A percentile compares a stretch with the other conserved stretches of the same genome.
phyloP scores from a whole-genome alignment of 768 basidiomycete species.

The Dioszegia crocea region DNA sequence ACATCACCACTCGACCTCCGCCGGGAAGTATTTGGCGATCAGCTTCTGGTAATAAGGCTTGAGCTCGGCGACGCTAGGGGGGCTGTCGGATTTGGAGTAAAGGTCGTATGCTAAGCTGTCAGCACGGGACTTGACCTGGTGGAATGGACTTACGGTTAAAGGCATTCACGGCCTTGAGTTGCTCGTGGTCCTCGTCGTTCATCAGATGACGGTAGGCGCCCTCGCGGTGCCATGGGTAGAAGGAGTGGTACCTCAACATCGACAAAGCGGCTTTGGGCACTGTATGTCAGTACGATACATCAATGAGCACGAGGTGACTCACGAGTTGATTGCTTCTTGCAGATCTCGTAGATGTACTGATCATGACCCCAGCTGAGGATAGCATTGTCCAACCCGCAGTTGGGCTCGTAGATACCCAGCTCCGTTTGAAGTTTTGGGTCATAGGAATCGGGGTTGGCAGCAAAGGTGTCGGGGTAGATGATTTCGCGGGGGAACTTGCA shows the following conservation, averaged over 20 bases:
- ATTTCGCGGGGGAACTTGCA: conserved; percentile 70
- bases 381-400: conserved; percentile 48
- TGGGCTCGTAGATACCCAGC: conserved; percentile 45
- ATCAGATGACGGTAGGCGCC: conserved; percentile 75
- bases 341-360: conserved; percentile 81
- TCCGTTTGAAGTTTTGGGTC: conserved; percentile 42
- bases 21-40: conserved; percentile 81
- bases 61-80: conserved; percentile 61
- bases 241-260: conserved; percentile 93
- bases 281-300: neutral
- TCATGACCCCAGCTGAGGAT: conserved; percentile 81
- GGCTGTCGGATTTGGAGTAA: conserved; percentile 79
- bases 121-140: neutral
- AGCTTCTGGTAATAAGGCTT: conserved; percentile 76
- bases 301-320: too few species aligned
- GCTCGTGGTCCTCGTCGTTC: conserved; percentile 58
- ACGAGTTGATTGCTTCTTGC: conserved; percentile 71
- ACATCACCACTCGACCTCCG: conserved; percentile 69
- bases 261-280: conserved; percentile 74
- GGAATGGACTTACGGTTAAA: conserved; percentile 62
- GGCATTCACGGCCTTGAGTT: conserved; percentile 61
- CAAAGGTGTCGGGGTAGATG: conserved; percentile 49
- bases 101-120: conserved; percentile 65
- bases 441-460: conserved; percentile 46
- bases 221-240: conserved; percentile 94